Conservation (phyloP, 2,329 filamentous ascomycete species). For the Fusarium denticulatum region DNA sequence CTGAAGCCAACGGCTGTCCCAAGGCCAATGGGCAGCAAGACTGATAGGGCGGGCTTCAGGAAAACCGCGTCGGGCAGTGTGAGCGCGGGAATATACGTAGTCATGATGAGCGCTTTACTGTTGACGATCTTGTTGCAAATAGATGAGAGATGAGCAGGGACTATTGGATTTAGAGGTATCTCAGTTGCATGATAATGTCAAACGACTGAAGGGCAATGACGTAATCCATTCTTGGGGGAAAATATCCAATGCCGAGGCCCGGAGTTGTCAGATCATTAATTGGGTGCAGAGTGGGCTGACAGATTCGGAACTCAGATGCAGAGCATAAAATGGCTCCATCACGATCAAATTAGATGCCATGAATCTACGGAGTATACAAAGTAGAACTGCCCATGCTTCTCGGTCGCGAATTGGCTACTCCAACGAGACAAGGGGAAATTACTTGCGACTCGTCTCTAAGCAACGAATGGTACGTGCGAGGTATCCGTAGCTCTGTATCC, state of each 20-base stretch:
- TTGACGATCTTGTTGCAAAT: neutral
- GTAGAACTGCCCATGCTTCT: constrained; percentile 2
- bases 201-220: constrained; percentile 32
- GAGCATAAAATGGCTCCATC: neutral
- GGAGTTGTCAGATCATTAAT: constrained; percentile 1
- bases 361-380: neutral
- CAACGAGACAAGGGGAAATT: constrained; percentile 15
- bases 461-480: neutral
- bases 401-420: constrained; percentile 25
- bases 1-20: constrained; percentile 79
- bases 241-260: constrained; percentile 5
- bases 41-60: constrained; percentile 74
- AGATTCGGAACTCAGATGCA: constrained; percentile 15
- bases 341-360: constrained; percentile 18
- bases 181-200: constrained; percentile 10
- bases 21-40: constrained; percentile 78
- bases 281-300: constrained; percentile 29
- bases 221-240: constrained; percentile 32
- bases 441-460: constrained; percentile 6
- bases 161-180: neutral
- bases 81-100: constrained; percentile 79
- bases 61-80: constrained; percentile 79
- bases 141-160: neutral
- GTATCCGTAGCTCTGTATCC: too few relatives aligned
- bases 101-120: constrained; percentile 65